phyloP scores from a whole-genome alignment of 2,329 filamentous ascomycete genomes.

The Graphiopsis chlorocephala region DNA sequence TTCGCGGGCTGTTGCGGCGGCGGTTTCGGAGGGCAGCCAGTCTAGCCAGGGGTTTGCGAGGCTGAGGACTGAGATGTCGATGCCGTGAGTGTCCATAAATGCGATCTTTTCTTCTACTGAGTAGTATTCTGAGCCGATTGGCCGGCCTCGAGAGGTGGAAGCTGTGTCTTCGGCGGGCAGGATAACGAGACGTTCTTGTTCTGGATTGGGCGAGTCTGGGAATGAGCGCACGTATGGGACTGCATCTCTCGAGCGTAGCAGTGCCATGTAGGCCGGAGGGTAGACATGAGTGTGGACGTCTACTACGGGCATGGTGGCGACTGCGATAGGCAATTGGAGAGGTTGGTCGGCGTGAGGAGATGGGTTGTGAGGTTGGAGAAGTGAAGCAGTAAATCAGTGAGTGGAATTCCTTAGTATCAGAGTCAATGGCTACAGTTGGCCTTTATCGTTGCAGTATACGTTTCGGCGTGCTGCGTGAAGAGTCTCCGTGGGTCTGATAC shows the following conservation, averaged over 20 bases:
- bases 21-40: constrained; percentile 64
- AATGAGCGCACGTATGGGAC: constrained; percentile 73
- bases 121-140: constrained; percentile 79
- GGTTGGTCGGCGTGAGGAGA: neutral
- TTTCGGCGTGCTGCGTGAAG: neutral
- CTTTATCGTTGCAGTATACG: neutral
- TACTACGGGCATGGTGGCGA: constrained; percentile 42
- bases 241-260: constrained; percentile 54
- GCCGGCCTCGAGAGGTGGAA: constrained; percentile 63
- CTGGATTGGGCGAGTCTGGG: constrained; percentile 41
- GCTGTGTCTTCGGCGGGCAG: constrained; percentile 31
- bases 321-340: neutral
- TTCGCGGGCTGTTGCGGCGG: constrained; percentile 59
- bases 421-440: neutral
- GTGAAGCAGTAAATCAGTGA: neutral
- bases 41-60: constrained; percentile 94
- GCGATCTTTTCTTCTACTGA: constrained; percentile 74
- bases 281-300: constrained; percentile 65
- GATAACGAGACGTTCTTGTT: constrained; percentile 57
- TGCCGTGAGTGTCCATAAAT: constrained; percentile 84
- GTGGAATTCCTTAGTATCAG: neutral
- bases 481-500: neutral
- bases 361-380: neutral
- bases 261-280: constrained; percentile 58
- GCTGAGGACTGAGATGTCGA: constrained; percentile 80